A percentile compares a stretch with the other conserved stretches of the same genome.
Conservation (phyloP, 1,139 yeast genomes). For the Pichia sp. region DNA sequence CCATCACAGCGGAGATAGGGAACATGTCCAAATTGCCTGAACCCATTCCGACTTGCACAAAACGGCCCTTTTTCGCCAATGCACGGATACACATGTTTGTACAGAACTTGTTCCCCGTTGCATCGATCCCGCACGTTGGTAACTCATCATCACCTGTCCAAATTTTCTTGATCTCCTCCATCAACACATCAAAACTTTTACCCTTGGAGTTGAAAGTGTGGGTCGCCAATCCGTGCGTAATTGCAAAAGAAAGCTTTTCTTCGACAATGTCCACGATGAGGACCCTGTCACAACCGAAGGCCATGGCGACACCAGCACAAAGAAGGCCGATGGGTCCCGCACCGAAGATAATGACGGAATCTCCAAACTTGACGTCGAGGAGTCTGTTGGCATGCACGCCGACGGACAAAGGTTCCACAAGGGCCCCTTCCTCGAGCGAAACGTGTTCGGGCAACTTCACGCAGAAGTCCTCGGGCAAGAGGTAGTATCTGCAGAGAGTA, state of each 20-base stretch:
- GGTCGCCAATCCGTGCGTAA: conserved; percentile 47
- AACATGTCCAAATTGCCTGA: conserved; percentile 44
- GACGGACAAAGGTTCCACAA: conserved; percentile 84
- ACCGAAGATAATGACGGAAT: conserved; percentile 74
- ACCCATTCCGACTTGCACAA: conserved; percentile 59
- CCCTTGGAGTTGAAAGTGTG: conserved; percentile 56
- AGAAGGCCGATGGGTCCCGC: conserved; percentile 93
- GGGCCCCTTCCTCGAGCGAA: conserved; percentile 79
- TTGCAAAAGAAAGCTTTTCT: conserved; percentile 56
- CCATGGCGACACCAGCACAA: conserved; percentile 71
- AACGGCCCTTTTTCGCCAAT: conserved; percentile 47
- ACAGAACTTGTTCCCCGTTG: conserved; percentile 53
- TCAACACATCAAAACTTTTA: conserved; percentile 36
- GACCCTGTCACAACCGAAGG: conserved; percentile 75
- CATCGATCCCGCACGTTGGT: conserved; percentile 56
- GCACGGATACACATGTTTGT: conserved; percentile 46
- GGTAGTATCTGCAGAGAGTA: conserved; percentile 66
- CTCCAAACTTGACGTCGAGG: conserved; percentile 68
- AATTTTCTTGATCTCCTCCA: conserved; percentile 25
- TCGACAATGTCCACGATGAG: conserved; percentile 64
- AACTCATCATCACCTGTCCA: conserved; percentile 36
- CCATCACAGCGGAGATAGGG: conserved; percentile 70
- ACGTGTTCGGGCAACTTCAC: conserved; percentile 75
- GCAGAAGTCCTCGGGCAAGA: conserved; percentile 80
- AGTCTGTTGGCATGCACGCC: conserved; percentile 79